Conservation (phyloP, 768 basidiomycete genomes). For the Tylopilus rubrobrunneus region DNA sequence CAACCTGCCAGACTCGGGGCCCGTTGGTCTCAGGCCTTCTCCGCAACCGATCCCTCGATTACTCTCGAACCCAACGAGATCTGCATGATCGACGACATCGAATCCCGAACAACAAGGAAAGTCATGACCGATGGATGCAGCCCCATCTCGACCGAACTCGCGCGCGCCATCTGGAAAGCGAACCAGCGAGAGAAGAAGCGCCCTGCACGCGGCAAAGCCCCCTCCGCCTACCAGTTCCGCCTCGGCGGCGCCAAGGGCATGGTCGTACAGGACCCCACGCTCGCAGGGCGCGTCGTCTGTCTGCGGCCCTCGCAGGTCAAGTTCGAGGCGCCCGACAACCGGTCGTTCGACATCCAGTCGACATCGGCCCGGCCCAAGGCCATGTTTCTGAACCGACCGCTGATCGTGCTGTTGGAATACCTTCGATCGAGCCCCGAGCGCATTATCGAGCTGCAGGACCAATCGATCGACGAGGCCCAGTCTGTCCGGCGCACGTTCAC, state of each 20-base stretch:
- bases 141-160: slow-evolving; percentile 38
- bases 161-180: slow-evolving; percentile 33
- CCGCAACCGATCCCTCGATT: slow-evolving; percentile 46
- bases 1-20: slow-evolving; percentile 49
- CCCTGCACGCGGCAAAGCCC: slow-evolving; percentile 17
- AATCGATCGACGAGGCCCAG: slow-evolving; percentile 36
- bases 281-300: slow-evolving; percentile 34
- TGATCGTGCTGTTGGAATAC: slow-evolving; percentile 47
- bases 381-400: slow-evolving; percentile 44
- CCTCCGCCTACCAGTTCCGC: slow-evolving; percentile 44
- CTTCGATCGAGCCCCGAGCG: slow-evolving; percentile 34
- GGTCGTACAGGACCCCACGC: slow-evolving; percentile 39
- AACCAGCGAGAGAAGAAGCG: slow-evolving; percentile 30
- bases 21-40: slow-evolving; percentile 54
- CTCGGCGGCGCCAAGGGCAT: slow-evolving; percentile 48
- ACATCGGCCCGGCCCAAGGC: slow-evolving; percentile 41
- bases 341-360: slow-evolving; percentile 45
- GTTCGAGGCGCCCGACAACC: slow-evolving; percentile 37
- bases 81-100: slow-evolving; percentile 26
- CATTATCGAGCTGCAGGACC: slow-evolving; percentile 37
- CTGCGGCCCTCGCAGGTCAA: slow-evolving; percentile 47
- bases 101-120: slow-evolving; percentile 21
- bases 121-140: slow-evolving; percentile 54
- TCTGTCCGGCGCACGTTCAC: slow-evolving; percentile 32
- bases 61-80: slow-evolving; percentile 36